Evolutionary conservation across 1,284 basidiomycete species (phyloP).

Genomic region (Cutaneotrichosporon arboriforme): DNA sequence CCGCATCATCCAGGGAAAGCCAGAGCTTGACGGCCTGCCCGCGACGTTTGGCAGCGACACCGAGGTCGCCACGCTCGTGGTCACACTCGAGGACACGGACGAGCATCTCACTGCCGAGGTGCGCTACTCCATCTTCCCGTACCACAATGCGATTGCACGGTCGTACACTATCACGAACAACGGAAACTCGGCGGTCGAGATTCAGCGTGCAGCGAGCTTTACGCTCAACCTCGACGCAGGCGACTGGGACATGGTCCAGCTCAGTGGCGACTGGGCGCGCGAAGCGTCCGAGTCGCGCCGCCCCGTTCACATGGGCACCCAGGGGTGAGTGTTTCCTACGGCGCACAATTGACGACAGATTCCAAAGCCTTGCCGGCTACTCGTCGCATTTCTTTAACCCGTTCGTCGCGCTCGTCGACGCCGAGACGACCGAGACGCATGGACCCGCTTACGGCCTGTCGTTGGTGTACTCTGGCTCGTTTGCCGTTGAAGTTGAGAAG

Average conservation of each 20-base stretch:
- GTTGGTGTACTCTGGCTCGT: slow-evolving; percentile 30
- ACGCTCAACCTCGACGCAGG: slow-evolving; percentile 21
- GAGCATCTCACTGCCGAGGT: slow-evolving; percentile 14
- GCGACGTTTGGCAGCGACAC: slow-evolving; percentile 18
- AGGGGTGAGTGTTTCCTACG: slow-evolving; percentile 22
- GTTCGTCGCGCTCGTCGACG: slow-evolving; percentile 25
- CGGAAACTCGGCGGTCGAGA: slow-evolving; percentile 10
- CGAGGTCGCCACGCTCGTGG: slow-evolving; percentile 3
- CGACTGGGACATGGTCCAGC: slow-evolving; percentile 26
- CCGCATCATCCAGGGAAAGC: slow-evolving; percentile 21
- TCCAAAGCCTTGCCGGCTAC: slow-evolving; percentile 26
- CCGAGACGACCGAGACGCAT: slow-evolving; percentile 20
- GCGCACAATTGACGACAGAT: slow-evolving; percentile 12
- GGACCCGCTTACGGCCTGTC: slow-evolving; percentile 28
- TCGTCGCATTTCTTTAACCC: slow-evolving; percentile 35
- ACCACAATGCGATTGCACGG: slow-evolving; percentile 16
- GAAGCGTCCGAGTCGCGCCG: slow-evolving; percentile 20
- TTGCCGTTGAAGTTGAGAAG: slow-evolving; percentile 23
- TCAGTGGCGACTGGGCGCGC: slow-evolving; percentile 29
- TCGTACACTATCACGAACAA: slow-evolving; percentile 19
- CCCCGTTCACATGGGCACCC: slow-evolving; percentile 22
- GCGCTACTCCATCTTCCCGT: slow-evolving; percentile 25
- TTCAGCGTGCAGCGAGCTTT: slow-evolving; percentile 23
- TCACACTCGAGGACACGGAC: slow-evolving; percentile 12
- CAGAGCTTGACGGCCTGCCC: slow-evolving; percentile 19